Evolutionary conservation across 2,329 filamentous ascomycete species (phyloP), one percentile per base, ranked within the genome.

Genomic region (Davidsoniella eucalypti): DNA sequence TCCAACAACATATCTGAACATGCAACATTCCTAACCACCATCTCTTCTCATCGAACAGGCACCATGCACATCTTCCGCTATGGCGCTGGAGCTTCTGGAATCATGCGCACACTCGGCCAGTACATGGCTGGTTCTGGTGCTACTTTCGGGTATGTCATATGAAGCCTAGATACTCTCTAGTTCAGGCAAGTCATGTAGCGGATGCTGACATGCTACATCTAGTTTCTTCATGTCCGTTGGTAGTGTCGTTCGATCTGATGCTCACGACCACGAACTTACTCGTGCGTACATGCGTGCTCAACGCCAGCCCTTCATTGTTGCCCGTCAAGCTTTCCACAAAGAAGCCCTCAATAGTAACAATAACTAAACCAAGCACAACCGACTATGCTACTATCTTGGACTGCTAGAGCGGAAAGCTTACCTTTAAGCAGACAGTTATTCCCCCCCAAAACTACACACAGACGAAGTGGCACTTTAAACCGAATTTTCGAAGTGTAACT

Each of bases 211-310:
- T 29, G n/a, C 9, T 18, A 2, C 2, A 9, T 50, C 17, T 56
- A 81, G 77, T 21, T 95, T 96, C 70, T 98, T 98, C 75, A 98
- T 98, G 92, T 90, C 86, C 52, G 94, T 98, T 58, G 92, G 92
- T 58, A 94, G 87, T 59, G 88, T 94, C 42, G 95, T 98, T 61
- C 84, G 92, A 62, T 88, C 87, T 54, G 92, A 98, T 59, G 80
- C 85, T 56, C 85, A 86, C 41, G 80, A 83, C 37, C 80, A 84
- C 59, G 77, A 87, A 62, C 78, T 84, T 52, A 49, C 46, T 14
- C 46, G 21, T 16, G 47, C 51, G 17, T 94, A 90, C 68, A 75
- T 78, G 57, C 77, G 78, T 63, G 80, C 84, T 47, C 79, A 82
- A 57, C 73, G 82, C 59, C 76, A 78, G 55, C 86, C 88, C 21